Conservation (phyloP, 163 green algal genomes). For the Trebouxiophyceae sp. region DNA sequence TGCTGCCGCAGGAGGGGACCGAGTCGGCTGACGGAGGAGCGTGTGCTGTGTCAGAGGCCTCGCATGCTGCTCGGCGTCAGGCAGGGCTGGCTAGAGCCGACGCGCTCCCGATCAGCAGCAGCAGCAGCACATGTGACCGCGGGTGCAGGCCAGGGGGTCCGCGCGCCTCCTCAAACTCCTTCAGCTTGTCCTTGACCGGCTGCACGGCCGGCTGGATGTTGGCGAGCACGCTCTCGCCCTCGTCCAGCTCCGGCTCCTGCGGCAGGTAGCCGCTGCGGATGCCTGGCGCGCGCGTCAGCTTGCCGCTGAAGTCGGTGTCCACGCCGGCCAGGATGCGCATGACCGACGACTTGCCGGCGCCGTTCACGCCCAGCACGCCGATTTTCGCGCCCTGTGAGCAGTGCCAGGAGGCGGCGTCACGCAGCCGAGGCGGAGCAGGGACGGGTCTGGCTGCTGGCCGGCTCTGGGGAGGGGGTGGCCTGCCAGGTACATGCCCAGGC, state of each 20-base stretch:
- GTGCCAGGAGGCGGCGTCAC: too few species aligned
- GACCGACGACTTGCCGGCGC: constrained; percentile 56
- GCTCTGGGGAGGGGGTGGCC: too few species aligned
- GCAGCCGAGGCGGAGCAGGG: too few species aligned
- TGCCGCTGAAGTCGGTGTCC: constrained; percentile 26
- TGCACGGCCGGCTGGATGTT: constrained; percentile 53
- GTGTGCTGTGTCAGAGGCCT: too few species aligned
- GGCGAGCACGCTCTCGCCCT: constrained; percentile 49
- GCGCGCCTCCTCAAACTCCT: constrained; percentile 46
- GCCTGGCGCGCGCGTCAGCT: constrained; percentile 40
- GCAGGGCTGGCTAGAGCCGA: too few species aligned
- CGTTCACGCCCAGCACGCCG: constrained; percentile 61
- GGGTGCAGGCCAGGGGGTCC: background rate
- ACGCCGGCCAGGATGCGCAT: constrained; percentile 68
- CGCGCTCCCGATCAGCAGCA: too few species aligned
- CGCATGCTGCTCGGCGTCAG: too few species aligned
- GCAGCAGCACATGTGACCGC: too few species aligned
- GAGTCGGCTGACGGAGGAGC: too few species aligned
- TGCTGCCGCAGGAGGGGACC: too few species aligned
- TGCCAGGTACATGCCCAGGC: constrained; percentile 54
- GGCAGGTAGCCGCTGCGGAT: constrained; percentile 52
- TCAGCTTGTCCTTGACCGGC: constrained; percentile 34
- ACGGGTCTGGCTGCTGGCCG: too few species aligned
- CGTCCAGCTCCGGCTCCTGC: constrained; percentile 74
- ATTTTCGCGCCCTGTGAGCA: constrained; percentile 78